phyloP scores from a whole-genome alignment of 2,329 filamentous ascomycete species.

The Diaporthe eres region DNA sequence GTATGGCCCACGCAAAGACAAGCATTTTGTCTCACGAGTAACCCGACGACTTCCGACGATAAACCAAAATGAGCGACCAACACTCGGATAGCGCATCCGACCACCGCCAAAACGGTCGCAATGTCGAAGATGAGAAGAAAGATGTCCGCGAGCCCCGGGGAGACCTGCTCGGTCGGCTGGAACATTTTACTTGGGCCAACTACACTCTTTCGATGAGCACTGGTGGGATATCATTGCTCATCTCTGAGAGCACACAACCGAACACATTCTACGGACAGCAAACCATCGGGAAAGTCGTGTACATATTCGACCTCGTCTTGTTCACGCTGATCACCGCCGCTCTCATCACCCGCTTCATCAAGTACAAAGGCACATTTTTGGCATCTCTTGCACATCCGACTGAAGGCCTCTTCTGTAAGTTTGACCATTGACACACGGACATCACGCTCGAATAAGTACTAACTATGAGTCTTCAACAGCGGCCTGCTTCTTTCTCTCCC shows the following conservation, averaged over 20 bases:
- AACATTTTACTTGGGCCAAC: slow-evolving; percentile 12
- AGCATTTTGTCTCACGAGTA: background rate
- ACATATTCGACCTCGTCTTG: slow-evolving; percentile 10
- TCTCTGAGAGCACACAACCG: background rate
- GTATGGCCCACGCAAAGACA: background rate
- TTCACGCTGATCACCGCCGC: background rate
- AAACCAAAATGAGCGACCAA: background rate
- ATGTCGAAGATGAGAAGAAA: background rate
- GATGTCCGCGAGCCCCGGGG: background rate
- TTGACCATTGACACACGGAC: too few relatives aligned
- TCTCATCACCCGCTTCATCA: background rate
- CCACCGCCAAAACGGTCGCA: background rate
- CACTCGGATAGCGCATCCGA: background rate
- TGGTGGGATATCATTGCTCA: slow-evolving; percentile 1
- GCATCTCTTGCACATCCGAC: background rate
- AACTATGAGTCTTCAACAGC: background rate
- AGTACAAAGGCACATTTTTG: slow-evolving; percentile 23
- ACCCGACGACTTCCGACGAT: background rate
- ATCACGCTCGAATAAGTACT: background rate
- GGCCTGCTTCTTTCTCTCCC: slow-evolving; percentile 22
- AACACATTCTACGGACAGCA: slow-evolving; percentile 24
- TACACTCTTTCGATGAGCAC: slow-evolving; percentile 14
- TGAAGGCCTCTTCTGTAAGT: slow-evolving; percentile 11
- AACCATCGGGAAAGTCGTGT: slow-evolving; percentile 1
- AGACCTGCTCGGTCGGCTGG: background rate